A percentile compares a stretch with the other conserved stretches of the same genome.
phyloP scores from a whole-genome alignment of 768 basidiomycete species.

The Boletus eberwhitei region DNA sequence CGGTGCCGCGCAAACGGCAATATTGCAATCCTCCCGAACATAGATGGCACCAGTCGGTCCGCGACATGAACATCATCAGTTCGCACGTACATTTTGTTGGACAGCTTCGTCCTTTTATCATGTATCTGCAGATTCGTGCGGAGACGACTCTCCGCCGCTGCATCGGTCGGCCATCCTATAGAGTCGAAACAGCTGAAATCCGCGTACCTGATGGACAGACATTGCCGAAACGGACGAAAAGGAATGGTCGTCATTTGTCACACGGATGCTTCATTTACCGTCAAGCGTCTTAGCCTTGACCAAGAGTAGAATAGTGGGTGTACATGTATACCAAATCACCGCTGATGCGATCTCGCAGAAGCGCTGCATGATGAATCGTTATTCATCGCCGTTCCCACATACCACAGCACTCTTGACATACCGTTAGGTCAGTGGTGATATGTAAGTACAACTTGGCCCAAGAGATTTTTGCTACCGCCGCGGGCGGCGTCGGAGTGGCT shows the following conservation, averaged over 20 bases:
- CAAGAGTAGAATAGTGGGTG: background rate
- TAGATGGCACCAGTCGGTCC: background rate
- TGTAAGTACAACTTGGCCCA: no score
- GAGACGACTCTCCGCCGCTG: background rate
- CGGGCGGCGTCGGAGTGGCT: background rate
- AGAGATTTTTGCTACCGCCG: no score
- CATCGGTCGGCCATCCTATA: background rate
- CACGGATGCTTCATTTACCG: background rate
- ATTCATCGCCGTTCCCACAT: background rate
- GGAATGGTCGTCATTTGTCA: background rate
- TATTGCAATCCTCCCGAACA: background rate
- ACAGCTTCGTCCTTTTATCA: background rate
- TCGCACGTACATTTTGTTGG: background rate
- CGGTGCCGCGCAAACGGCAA: background rate
- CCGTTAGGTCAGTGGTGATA: background rate
- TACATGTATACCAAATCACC: background rate
- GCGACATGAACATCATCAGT: background rate
- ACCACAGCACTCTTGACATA: background rate
- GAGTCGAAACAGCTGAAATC: background rate
- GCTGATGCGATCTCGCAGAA: background rate
- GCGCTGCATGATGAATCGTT: background rate
- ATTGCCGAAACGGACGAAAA: background rate
- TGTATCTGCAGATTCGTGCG: conserved; percentile 1
- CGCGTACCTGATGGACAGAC: background rate
- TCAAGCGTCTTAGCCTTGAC: background rate